Conservation (phyloP, 2,329 filamentous ascomycete species). For the Beauveria sp. region DNA sequence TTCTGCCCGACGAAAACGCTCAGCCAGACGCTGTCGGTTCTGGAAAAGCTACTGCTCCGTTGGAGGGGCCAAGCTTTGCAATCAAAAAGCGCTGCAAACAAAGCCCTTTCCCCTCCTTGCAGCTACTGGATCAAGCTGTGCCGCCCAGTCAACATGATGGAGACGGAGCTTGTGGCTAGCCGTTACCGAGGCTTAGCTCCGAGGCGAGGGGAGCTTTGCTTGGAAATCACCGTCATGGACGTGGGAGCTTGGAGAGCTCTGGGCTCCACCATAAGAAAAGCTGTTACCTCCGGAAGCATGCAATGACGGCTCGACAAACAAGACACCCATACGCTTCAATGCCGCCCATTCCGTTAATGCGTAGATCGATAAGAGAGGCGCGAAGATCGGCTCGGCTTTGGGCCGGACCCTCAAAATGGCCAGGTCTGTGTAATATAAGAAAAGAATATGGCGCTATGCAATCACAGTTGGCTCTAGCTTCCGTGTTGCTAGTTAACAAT, state of each 20-base stretch:
- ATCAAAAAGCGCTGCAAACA: background rate
- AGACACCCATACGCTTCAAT: no score
- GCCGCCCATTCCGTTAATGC: no score
- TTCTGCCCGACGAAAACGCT: background rate
- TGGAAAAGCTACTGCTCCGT: background rate
- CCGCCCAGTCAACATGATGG: background rate
- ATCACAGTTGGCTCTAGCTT: no score
- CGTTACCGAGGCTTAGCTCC: slow-evolving; percentile 7
- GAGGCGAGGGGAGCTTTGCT: slow-evolving; percentile 5
- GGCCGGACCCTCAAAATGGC: no score
- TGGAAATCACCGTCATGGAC: background rate
- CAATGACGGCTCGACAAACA: background rate
- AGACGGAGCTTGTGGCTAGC: slow-evolving; percentile 2
- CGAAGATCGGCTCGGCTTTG: no score
- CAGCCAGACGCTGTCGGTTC: background rate
- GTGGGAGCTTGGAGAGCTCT: background rate
- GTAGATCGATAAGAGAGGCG: no score
- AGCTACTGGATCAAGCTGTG: background rate
- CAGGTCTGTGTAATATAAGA: no score
- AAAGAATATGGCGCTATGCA: no score
- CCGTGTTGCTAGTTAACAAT: background rate
- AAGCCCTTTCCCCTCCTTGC: no score
- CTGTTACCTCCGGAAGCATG: background rate
- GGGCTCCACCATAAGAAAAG: background rate
- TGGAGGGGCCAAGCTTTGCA: background rate